Conservation (phyloP, 108 stramenopile genomes). For the Nitzschia inconspicua region DNA sequence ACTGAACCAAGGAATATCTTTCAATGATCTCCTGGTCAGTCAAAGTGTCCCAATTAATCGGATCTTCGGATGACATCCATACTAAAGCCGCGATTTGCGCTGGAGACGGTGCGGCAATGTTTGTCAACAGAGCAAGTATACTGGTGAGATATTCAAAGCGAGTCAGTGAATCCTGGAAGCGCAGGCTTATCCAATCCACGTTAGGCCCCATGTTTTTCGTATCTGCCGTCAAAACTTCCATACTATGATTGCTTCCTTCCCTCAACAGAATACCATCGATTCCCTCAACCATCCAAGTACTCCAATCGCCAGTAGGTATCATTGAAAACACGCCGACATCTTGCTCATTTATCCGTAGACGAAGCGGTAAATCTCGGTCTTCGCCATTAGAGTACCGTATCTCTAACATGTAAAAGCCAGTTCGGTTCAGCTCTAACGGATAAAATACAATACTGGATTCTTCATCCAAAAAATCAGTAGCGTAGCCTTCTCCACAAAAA, state of each 20-base stretch:
- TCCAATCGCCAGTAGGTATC: slow-evolving; percentile 1
- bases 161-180: neutral
- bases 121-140: neutral
- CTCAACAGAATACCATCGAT: slow-evolving; percentile 2
- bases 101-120: neutral
- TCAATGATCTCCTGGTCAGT: slow-evolving; percentile 12
- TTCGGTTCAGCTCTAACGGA: neutral
- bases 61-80: slow-evolving; percentile 22
- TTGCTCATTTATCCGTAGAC: neutral
- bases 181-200: neutral
- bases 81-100: neutral
- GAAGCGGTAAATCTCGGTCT: neutral
- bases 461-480: neutral
- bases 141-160: neutral
- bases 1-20: slow-evolving; percentile 14
- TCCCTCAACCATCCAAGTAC: neutral
- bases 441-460: slow-evolving; percentile 1
- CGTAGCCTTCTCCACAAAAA: slow-evolving; percentile 2
- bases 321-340: neutral
- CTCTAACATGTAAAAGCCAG: neutral
- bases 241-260: too few species aligned
- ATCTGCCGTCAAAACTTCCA: neutral
- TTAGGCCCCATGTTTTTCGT: neutral
- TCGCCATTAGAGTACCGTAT: neutral
- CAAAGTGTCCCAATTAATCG: slow-evolving; percentile 3